Evolutionary conservation across 2,329 filamentous ascomycete species (phyloP).

Genomic region (Xylariaceae sp.): DNA sequence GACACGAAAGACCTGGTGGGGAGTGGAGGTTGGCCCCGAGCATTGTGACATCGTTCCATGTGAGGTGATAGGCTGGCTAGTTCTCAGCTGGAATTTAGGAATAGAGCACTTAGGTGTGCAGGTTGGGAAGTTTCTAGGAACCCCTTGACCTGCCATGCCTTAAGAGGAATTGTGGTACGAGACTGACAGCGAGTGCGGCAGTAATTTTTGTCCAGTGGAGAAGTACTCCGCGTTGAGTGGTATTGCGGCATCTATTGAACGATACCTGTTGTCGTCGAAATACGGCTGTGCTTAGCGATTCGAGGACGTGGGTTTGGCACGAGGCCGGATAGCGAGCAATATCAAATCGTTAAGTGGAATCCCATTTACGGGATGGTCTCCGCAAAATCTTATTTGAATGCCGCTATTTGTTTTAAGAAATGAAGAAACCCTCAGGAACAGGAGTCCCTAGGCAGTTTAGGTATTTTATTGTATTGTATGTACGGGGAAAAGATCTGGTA

Average conservation of each 20-base stretch:
- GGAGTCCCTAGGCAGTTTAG: not conserved
- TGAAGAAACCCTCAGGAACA: not conserved
- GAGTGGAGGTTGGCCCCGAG: not conserved
- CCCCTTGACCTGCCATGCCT: not conserved
- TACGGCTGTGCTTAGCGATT: slow-evolving; percentile 14
- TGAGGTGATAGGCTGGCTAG: slow-evolving; percentile 7
- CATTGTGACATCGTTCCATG: slow-evolving; percentile 1
- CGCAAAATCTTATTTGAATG: slow-evolving; percentile 3
- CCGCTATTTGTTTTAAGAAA: no score
- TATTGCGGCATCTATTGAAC: no score
- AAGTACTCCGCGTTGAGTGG: not conserved
- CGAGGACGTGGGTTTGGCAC: not conserved
- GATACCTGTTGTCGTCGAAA: not conserved
- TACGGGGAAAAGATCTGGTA: not conserved
- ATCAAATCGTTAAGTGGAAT: slow-evolving; percentile 16
- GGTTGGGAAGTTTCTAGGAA: slow-evolving; percentile 6
- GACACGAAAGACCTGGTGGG: slow-evolving; percentile 16
- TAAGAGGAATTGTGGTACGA: not conserved
- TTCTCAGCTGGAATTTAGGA: not conserved
- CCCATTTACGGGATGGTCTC: slow-evolving; percentile 15
- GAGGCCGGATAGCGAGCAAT: slow-evolving; percentile 13
- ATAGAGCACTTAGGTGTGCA: not conserved
- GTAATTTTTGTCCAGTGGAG: no score
- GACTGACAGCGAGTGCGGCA: not conserved
- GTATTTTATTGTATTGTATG: not conserved